Evolutionary conservation across 2,329 filamentous ascomycete genomes (phyloP), one percentile per base, ranked within the genome.

Genomic region (Hypoxylon sp.): DNA sequence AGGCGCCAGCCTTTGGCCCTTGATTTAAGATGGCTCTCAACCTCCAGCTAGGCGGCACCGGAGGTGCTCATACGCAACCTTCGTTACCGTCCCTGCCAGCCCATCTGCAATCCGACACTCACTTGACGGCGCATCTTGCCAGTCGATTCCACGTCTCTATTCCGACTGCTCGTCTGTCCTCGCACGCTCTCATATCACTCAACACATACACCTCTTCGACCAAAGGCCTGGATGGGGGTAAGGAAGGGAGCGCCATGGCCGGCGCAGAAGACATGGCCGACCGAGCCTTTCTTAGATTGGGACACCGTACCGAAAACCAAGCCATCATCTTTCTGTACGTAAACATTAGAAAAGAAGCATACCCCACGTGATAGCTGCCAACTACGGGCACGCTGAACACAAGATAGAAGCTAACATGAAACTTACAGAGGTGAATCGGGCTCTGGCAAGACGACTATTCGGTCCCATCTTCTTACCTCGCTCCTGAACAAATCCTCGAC

Each of bases 121-220:
- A 92, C 70, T 80, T 94, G 66, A 95, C 90, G 3, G 89, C 89
- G 48, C 91, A 94, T 74, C 84, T 95, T 61, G 91, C 90, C 67
- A 92, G 85, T 74, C 92, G 94, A 50, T 99, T 97, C 75, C 95
- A 99, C 78, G 90, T 96, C 49, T 90, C 91, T 50, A 80, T 95
- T 57, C 92, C 95, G 8, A 96, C 93, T 0, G 92, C 95, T 49
- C 86, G 87, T 45, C 85, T 99, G 15, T 97, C 93, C 0, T 96
- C 92, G 0, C 93, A 98, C 73, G 95, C 89, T 45, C 83, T 98
- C 67, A 89, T 99, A 71, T 90, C 91, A 48, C 81, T 99, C 64
- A 99, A 99, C 79, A 99, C 93, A 17, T 98, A 96, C 74, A 94
- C 91, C 9, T 91, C 91, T 9, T 94, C 94, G 0, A 84, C 89